Evolutionary conservation across 169 alveolate genomes (phyloP).

Genomic region (Cryptosporidium baileyi): DNA sequence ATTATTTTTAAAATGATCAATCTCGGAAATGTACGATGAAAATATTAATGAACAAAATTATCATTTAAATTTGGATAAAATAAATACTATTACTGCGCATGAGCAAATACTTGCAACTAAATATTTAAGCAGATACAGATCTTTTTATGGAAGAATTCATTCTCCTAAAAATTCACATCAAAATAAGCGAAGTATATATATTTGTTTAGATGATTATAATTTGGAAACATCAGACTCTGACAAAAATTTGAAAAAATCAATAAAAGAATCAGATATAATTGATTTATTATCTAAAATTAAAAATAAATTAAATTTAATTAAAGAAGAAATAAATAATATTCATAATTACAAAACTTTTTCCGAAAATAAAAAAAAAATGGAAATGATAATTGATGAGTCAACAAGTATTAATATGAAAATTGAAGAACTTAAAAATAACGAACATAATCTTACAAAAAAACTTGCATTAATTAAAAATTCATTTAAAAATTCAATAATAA

Average conservation of each 20-base stretch:
- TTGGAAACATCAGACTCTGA: neutral
- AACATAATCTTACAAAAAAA: conserved; percentile 20
- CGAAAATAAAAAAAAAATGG: neutral
- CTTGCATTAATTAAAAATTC: conserved; percentile 40
- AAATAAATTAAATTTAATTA: neutral
- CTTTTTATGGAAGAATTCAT: conserved; percentile 15
- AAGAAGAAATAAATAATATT: neutral
- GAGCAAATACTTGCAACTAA: conserved; percentile 55
- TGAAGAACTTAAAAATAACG: conserved; percentile 13
- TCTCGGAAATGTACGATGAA: no score
- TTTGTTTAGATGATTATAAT: conserved; percentile 10
- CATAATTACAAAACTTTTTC: neutral
- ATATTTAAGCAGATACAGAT: conserved; percentile 45
- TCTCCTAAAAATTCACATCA: conserved; percentile 12
- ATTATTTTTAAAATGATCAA: no score
- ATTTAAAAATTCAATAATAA: conserved; percentile 31
- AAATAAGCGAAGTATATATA: neutral
- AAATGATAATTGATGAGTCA: neutral
- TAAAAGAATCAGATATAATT: neutral
- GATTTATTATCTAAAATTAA: neutral
- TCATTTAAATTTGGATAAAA: neutral
- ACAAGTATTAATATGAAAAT: neutral
- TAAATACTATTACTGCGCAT: conserved; percentile 20
- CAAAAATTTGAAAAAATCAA: neutral
- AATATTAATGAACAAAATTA: neutral